phyloP scores from a whole-genome alignment of 805 yeast genomes.

The Scheffersomyces coipomensis region DNA sequence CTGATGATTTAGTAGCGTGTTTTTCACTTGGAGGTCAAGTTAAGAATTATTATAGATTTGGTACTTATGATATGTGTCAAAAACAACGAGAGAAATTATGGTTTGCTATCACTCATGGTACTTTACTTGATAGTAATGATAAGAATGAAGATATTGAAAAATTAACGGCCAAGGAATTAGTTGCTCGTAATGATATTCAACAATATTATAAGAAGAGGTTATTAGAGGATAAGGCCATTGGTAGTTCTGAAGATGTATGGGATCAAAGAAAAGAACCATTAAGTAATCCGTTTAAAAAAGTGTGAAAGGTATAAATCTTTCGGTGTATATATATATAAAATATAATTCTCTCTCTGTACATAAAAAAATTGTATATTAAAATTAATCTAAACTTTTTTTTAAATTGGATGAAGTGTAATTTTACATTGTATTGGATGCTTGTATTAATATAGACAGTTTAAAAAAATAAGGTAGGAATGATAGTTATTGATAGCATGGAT shows the following conservation, averaged over 20 bases:
- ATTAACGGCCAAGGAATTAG: slow-evolving; percentile 43
- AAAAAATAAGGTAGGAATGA: no score
- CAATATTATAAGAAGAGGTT: slow-evolving; percentile 66
- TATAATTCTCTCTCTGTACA: background rate
- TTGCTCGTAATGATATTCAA: slow-evolving; percentile 52
- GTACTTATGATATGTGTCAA: slow-evolving; percentile 70
- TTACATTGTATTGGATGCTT: no score
- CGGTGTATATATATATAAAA: background rate
- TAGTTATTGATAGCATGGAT: no score
- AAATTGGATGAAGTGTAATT: background rate
- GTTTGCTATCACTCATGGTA: slow-evolving; percentile 68
- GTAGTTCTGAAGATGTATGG: slow-evolving; percentile 89
- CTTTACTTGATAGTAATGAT: slow-evolving; percentile 17
- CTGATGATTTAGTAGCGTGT: slow-evolving; percentile 83
- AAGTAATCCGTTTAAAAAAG: slow-evolving; percentile 35
- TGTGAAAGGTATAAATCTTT: background rate
- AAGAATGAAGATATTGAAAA: slow-evolving; percentile 16
- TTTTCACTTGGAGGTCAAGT: slow-evolving; percentile 90
- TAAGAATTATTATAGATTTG: slow-evolving; percentile 79
- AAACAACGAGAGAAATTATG: slow-evolving; percentile 71
- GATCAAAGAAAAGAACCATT: slow-evolving; percentile 38
- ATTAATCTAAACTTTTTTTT: background rate
- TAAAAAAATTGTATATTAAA: background rate
- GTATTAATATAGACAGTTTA: no score
- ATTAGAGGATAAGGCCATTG: slow-evolving; percentile 59